Percentiles rank a stretch among this genome's conserved stretches.
phyloP scores from a whole-genome alignment of 139 green algal species.

The Chlorella sp. region DNA sequence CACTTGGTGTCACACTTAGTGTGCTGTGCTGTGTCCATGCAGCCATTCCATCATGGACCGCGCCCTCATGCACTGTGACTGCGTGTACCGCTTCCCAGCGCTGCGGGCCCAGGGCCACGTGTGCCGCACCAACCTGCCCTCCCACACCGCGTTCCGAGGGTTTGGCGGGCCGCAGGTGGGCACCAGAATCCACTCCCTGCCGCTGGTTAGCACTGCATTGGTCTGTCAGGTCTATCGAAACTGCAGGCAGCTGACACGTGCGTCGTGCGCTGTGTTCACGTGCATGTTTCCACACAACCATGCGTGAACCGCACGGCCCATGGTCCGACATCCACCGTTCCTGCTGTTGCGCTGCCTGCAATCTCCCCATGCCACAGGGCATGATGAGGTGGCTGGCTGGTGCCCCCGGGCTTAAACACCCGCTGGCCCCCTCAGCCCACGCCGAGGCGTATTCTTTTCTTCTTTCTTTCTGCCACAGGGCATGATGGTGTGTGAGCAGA shows the following conservation, averaged over 20 bases:
- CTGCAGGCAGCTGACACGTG: too few species aligned
- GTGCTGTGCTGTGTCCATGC: not conserved
- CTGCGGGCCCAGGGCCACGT: conserved; percentile 74
- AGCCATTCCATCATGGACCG: conserved; percentile 85
- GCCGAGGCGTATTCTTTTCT: not conserved
- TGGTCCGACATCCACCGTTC: too few species aligned
- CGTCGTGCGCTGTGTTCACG: too few species aligned
- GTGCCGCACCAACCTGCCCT: conserved; percentile 88
- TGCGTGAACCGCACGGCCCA: too few species aligned
- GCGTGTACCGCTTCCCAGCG: conserved; percentile 74
- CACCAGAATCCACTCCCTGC: too few species aligned
- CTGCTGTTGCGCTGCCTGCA: not conserved
- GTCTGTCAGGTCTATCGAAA: too few species aligned
- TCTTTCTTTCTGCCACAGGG: not conserved
- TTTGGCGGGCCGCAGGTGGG: conserved; percentile 92
- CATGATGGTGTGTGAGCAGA: conserved; percentile 36
- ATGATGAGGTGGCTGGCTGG: too few species aligned
- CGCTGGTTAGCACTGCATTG: too few species aligned
- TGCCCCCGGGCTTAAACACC: too few species aligned
- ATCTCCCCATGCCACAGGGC: not conserved
- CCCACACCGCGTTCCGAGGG: conserved; percentile 95
- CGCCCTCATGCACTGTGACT: conserved; percentile 82
- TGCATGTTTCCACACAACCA: too few species aligned
- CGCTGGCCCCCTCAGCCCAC: not conserved
- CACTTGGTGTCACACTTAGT: too few species aligned